Percentiles rank a stretch among this genome's conserved stretches.
Conservation (phyloP, 352 stramenopile genomes). For the Globisporangium heterothallicum region DNA sequence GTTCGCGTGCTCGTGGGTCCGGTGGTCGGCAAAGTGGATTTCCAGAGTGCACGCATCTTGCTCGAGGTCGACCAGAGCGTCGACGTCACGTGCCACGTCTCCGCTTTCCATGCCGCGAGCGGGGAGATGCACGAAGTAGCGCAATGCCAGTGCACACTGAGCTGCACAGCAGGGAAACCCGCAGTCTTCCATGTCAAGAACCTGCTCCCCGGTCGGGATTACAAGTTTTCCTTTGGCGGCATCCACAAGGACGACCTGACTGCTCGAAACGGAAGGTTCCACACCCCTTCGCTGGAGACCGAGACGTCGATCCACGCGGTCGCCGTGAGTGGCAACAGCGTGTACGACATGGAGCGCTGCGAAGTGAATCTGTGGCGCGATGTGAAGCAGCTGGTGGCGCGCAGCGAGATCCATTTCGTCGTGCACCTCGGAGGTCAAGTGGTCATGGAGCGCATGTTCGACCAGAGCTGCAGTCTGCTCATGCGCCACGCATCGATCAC, state of each 20-base stretch:
- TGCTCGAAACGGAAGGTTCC: slow-evolving; percentile 30
- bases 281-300: slow-evolving; percentile 36
- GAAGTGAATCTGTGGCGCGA: slow-evolving; percentile 47
- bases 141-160: slow-evolving; percentile 20
- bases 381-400: slow-evolving; percentile 30
- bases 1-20: slow-evolving; percentile 58
- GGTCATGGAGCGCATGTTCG: slow-evolving; percentile 57
- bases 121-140: slow-evolving; percentile 35
- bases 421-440: slow-evolving; percentile 74
- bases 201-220: slow-evolving; percentile 47
- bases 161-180: slow-evolving; percentile 26
- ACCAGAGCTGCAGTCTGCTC: slow-evolving; percentile 56
- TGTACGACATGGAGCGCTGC: slow-evolving; percentile 35
- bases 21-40: slow-evolving; percentile 62
- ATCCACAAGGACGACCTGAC: slow-evolving; percentile 33
- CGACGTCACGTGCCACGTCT: slow-evolving; percentile 45
- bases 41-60: slow-evolving; percentile 42
- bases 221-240: slow-evolving; percentile 55
- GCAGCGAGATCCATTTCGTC: slow-evolving; percentile 28
- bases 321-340: slow-evolving; percentile 46
- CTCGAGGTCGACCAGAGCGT: slow-evolving; percentile 47
- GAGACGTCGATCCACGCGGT: slow-evolving; percentile 20
- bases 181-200: slow-evolving; percentile 32
- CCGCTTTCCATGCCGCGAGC: slow-evolving; percentile 31
- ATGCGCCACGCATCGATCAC: slow-evolving; percentile 37